These are phyloP conservation scores for Yarrowia bubula DNA, from an alignment of 805 yeast species.

Conservation along the genomic window DNA sequence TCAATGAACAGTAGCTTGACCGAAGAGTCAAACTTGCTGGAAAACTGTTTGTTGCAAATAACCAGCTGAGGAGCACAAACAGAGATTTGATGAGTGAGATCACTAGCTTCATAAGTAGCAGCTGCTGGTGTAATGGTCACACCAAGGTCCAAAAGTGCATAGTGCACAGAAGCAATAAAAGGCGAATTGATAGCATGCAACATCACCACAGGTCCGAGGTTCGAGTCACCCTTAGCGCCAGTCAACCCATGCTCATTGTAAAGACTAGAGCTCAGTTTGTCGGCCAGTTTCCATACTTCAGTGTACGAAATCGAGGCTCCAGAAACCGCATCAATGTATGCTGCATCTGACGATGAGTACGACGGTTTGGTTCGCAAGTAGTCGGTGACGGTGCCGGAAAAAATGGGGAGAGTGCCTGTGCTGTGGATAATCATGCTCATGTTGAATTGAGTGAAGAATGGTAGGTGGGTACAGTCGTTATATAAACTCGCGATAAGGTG, in stretches of 20 bases:
- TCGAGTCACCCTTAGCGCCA: background rate
- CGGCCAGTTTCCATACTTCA: background rate
- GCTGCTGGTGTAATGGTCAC: background rate
- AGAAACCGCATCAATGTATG: background rate
- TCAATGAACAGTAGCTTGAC: background rate
- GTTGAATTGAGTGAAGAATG: too few relatives aligned
- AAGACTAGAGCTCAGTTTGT: background rate
- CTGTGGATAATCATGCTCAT: conserved; percentile 7
- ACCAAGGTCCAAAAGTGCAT: background rate
- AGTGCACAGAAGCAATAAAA: background rate
- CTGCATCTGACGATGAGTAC: background rate
- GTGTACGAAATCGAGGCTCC: background rate
- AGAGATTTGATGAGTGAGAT: background rate
- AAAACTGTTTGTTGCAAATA: background rate
- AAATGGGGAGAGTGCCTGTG: background rate
- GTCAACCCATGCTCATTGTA: background rate
- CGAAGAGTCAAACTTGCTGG: background rate
- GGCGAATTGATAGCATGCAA: background rate
- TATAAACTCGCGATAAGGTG: conserved; percentile 10
- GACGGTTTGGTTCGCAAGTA: background rate
- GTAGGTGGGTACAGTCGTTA: background rate
- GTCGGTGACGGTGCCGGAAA: conserved; percentile 7
- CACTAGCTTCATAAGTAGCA: background rate
- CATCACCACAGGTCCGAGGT: background rate
- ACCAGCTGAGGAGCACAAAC: background rate